phyloP scores from a whole-genome alignment of 75 land plant genomes.

The Picea sitchensis region DNA sequence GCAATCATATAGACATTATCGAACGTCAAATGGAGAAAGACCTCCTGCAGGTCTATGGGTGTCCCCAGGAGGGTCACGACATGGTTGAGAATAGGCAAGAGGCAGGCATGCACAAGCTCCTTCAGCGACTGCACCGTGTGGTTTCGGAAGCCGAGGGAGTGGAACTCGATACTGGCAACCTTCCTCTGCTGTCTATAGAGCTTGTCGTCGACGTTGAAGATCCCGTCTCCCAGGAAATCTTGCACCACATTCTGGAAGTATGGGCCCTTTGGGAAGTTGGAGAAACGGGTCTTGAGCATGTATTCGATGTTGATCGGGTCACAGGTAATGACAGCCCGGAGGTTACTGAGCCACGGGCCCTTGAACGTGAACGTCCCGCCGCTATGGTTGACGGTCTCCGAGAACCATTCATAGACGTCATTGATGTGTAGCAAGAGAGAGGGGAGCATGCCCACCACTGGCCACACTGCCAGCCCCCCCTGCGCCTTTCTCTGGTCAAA shows the following conservation, averaged over 20 bases:
- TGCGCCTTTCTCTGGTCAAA: too few species aligned
- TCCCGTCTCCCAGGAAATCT: slow-evolving; percentile 86
- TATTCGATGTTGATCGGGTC: slow-evolving; percentile 80
- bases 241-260: slow-evolving; percentile 38
- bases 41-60: slow-evolving; percentile 52
- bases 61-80: slow-evolving; percentile 30
- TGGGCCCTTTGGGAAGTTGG: slow-evolving; percentile 65
- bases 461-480: slow-evolving; percentile 2
- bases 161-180: slow-evolving; percentile 70
- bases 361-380: neutral
- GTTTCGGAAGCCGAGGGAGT: slow-evolving; percentile 47
- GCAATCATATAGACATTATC: slow-evolving; percentile 87
- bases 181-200: slow-evolving; percentile 65
- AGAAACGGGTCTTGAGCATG: slow-evolving; percentile 65
- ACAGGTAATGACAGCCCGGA: slow-evolving; percentile 52
- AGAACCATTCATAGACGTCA: slow-evolving; percentile 15
- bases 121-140: slow-evolving; percentile 40
- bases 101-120: slow-evolving; percentile 49
- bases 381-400: slow-evolving; percentile 9
- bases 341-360: slow-evolving; percentile 20
- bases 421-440: neutral
- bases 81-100: slow-evolving; percentile 41
- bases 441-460: slow-evolving; percentile 22
- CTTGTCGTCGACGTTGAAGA: slow-evolving; percentile 70
- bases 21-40: slow-evolving; percentile 64